phyloP scores from a whole-genome alignment of 75 land plant species.

The Selaginella tamariscina region DNA sequence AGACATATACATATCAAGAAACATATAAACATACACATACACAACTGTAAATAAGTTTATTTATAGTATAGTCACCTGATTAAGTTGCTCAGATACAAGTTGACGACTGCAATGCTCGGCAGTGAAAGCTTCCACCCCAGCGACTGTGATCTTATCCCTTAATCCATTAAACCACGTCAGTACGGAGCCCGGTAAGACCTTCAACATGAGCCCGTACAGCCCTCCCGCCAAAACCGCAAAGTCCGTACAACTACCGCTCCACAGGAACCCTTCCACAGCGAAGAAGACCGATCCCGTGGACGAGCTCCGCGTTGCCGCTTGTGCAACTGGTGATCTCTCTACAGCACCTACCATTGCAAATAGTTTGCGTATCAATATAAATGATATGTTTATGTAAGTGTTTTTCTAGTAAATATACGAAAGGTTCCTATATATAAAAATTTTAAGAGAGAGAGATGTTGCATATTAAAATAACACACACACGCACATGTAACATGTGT shows the following conservation, averaged over 20 bases:
- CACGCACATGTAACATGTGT: no score
- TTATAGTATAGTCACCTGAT: conserved; percentile 68
- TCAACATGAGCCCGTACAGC: conserved; percentile 69
- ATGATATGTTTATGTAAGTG: no score
- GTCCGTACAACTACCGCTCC: conserved; percentile 34
- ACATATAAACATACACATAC: no score
- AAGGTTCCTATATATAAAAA: no score
- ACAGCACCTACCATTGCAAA: no score
- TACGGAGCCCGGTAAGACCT: conserved; percentile 84
- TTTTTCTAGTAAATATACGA: no score
- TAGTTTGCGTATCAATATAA: no score
- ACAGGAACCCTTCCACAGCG: conserved; percentile 68
- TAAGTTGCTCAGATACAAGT: conserved; percentile 66
- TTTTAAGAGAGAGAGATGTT: no score
- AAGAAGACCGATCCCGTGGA: conserved; percentile 45
- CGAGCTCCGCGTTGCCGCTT: conserved; percentile 52
- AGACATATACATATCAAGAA: no score
- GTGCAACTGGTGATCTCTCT: conserved; percentile 24
- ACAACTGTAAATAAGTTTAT: no score
- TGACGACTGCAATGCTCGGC: conserved; percentile 69
- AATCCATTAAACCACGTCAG: conserved; percentile 76
- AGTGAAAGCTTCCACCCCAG: conserved; percentile 62
- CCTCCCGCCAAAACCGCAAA: conserved; percentile 63
- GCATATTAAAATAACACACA: no score
- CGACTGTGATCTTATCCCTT: conserved; percentile 57